These are phyloP conservation scores for Neoarthrinium moseri DNA, from an alignment of 2,329 filamentous ascomycete species.

Conservation along the genomic window DNA sequence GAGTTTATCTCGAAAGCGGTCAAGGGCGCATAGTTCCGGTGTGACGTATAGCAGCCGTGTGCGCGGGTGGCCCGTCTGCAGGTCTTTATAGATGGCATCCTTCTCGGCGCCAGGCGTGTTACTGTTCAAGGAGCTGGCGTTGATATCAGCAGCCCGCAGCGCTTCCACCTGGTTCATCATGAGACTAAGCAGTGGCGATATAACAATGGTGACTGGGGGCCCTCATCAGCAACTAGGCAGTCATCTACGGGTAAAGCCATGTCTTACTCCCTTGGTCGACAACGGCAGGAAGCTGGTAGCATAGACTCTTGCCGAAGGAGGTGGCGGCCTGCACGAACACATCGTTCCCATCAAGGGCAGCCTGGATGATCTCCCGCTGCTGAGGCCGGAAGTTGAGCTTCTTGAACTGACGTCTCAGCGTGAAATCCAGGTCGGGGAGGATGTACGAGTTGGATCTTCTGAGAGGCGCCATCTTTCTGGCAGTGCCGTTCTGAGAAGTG, in stretches of 20 bases:
- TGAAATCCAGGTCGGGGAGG: conserved; percentile 59
- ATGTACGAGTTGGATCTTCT: conserved; percentile 28
- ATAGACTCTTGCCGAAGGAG: conserved; percentile 89
- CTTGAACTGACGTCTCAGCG: conserved; percentile 62
- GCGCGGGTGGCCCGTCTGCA: conserved; percentile 82
- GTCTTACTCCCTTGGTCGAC: conserved; percentile 79
- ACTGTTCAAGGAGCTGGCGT: conserved; percentile 84
- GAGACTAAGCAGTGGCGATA: conserved; percentile 83
- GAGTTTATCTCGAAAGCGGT: conserved; percentile 74
- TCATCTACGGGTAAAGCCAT: conserved; percentile 18
- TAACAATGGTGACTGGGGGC: conserved; percentile 74
- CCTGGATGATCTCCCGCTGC: conserved; percentile 84
- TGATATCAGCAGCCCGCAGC: conserved; percentile 70
- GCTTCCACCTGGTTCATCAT: conserved; percentile 96
- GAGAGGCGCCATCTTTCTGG: conserved; percentile 25
- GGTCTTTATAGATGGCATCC: conserved; percentile 71
- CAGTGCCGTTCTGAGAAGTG: neutral
- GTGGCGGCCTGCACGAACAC: conserved; percentile 91
- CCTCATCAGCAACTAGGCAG: conserved; percentile 14
- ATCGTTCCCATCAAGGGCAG: conserved; percentile 80
- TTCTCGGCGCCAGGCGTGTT: conserved; percentile 68
- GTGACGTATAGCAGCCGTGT: conserved; percentile 90
- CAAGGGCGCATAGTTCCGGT: conserved; percentile 79
- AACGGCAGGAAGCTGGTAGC: conserved; percentile 88
- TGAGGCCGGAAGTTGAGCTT: conserved; percentile 65